These are phyloP conservation scores for cucumber (Cucumis sativus) DNA, from an alignment of 306 rosid species.

Conservation along the genomic window DNA sequence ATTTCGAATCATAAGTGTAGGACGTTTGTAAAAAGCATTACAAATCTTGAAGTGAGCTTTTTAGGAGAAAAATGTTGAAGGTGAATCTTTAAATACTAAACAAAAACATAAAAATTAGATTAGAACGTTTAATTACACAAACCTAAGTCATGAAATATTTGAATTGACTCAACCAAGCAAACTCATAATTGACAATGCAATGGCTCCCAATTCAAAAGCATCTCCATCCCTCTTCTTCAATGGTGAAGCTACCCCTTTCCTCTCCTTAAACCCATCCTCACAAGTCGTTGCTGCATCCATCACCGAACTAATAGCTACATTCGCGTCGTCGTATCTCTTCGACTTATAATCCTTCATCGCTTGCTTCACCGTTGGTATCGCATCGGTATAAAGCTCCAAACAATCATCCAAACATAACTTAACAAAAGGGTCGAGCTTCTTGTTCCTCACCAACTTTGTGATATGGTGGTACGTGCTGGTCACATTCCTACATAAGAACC, in stretches of 20 bases:
- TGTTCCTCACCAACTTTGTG: slow-evolving; percentile 12
- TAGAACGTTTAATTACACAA: no score
- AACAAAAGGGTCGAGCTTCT: slow-evolving; percentile 5
- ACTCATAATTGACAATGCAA: slow-evolving; percentile 26
- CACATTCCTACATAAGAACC: not conserved
- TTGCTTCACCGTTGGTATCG: slow-evolving; percentile 19
- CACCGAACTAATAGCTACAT: slow-evolving; percentile 27
- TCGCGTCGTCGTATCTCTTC: slow-evolving; percentile 19
- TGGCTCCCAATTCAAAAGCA: slow-evolving; percentile 43
- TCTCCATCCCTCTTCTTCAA: slow-evolving; percentile 36
- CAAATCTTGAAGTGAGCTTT: no score
- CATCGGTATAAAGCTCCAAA: slow-evolving; percentile 36
- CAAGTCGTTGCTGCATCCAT: slow-evolving; percentile 44
- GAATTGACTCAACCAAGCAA: not conserved
- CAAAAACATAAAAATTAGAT: no score
- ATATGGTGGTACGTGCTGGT: not conserved
- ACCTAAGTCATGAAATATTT: no score
- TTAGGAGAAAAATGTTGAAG: no score
- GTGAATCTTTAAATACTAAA: no score
- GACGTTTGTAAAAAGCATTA: no score
- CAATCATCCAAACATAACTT: slow-evolving; percentile 35
- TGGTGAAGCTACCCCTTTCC: slow-evolving; percentile 35
- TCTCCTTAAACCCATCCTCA: slow-evolving; percentile 38
- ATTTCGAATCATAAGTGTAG: no score
- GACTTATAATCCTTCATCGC: slow-evolving; percentile 27